Conservation (phyloP, 371 early-diverging fungal species). For the Smittium mucronatum region DNA sequence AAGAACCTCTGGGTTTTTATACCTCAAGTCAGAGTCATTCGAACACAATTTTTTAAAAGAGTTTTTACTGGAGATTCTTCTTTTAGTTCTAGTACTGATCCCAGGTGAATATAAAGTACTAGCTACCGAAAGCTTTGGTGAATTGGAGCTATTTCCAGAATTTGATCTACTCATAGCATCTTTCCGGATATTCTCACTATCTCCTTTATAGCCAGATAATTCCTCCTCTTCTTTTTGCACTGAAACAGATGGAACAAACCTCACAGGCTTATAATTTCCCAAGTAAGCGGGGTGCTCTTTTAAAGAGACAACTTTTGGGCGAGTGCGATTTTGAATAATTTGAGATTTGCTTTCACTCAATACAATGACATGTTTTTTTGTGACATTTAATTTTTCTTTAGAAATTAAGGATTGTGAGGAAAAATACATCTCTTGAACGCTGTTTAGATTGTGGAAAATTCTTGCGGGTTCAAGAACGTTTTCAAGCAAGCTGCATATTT, state of each 20-base stretch:
- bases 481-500: constrained; percentile 8
- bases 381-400: not conserved
- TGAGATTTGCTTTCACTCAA: not conserved
- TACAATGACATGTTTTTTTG: not conserved
- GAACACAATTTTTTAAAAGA: too few species aligned
- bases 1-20: too few species aligned
- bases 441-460: not conserved
- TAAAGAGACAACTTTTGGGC: not conserved
- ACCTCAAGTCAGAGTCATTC: too few species aligned
- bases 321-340: not conserved
- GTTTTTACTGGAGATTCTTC: too few species aligned
- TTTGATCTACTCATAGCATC: too few species aligned
- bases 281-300: not conserved
- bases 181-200: too few species aligned
- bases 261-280: not conserved
- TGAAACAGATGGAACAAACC: not conserved
- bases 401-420: not conserved
- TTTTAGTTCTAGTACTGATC: not conserved
- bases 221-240: too few species aligned
- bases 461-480: not conserved
- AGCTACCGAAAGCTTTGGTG: not conserved
- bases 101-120: not conserved
- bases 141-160: not conserved
- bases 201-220: too few species aligned
- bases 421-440: not conserved